phyloP scores from a whole-genome alignment of 176 grass and related monocot species.

The Echinochloa phyllopogon region DNA sequence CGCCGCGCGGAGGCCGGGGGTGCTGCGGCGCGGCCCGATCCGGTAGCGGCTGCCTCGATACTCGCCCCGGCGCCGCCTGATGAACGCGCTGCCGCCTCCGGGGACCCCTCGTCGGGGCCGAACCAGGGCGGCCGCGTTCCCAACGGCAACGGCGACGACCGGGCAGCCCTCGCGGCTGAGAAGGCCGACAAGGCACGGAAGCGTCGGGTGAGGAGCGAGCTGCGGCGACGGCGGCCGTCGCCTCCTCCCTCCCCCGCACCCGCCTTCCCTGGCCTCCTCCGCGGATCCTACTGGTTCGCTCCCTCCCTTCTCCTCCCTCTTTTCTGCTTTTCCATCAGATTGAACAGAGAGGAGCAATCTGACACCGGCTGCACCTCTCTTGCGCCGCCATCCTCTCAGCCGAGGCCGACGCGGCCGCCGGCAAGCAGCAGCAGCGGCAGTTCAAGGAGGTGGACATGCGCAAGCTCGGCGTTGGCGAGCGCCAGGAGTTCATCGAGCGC shows the following conservation, averaged over 20 bases:
- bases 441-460: slow-evolving; percentile 92
- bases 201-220: slow-evolving; percentile 21
- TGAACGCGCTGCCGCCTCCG: slow-evolving; percentile 24
- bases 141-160: slow-evolving; percentile 39
- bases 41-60: not conserved
- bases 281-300: slow-evolving; percentile 56
- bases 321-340: not conserved
- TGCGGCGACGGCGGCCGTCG: too few species aligned
- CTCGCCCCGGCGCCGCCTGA: not conserved
- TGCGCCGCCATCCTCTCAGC: too few species aligned
- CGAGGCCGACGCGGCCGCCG: too few species aligned
- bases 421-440: slow-evolving; percentile 44
- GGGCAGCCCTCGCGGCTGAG: not conserved
- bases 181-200: slow-evolving; percentile 46
- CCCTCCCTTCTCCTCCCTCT: not conserved
- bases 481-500: slow-evolving; percentile 94
- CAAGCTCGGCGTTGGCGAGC: slow-evolving; percentile 63
- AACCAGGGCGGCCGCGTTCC: slow-evolving; percentile 38
- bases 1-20: slow-evolving; percentile 26
- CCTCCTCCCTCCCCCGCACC: too few species aligned
- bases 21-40: slow-evolving; percentile 27
- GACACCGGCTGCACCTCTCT: slow-evolving; percentile 1
- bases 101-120: slow-evolving; percentile 48
- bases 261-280: too few species aligned
- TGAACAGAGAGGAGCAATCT: not conserved